These are phyloP conservation scores for Lactarius evosmus DNA, from an alignment of 768 basidiomycete genomes.

Conservation along the genomic window DNA sequence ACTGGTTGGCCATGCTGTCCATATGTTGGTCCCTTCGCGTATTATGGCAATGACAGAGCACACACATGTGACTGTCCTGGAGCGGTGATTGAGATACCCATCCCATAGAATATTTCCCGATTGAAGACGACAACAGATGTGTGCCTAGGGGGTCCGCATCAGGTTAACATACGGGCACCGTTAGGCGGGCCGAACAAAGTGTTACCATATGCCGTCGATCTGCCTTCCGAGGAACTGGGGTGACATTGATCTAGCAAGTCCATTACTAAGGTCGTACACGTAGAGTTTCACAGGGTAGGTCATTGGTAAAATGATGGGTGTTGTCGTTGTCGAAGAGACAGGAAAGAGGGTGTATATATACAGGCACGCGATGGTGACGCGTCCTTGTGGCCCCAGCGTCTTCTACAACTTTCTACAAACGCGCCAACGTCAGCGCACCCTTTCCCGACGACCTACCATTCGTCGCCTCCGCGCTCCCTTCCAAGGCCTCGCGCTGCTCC, in stretches of 20 bases:
- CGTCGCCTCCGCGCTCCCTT: neutral
- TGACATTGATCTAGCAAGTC: constrained; percentile 77
- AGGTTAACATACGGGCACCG: neutral
- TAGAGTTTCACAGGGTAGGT: constrained; percentile 64
- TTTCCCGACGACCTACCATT: neutral
- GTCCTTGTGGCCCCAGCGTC: constrained; percentile 7
- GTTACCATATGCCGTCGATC: constrained; percentile 91
- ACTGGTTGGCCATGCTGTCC: constrained; percentile 70
- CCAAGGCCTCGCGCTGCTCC: constrained; percentile 30
- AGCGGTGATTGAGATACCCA: constrained; percentile 65
- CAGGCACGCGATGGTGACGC: constrained; percentile 13
- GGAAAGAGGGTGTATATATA: neutral
- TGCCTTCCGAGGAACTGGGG: constrained; percentile 80
- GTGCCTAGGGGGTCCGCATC: constrained; percentile 56
- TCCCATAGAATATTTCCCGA: constrained; percentile 88
- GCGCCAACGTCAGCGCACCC: neutral
- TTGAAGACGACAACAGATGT: constrained; percentile 87
- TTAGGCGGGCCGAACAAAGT: neutral
- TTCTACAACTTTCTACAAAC: constrained; percentile 14
- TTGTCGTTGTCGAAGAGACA: neutral
- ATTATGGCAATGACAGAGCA: constrained; percentile 16
- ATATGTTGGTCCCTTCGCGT: neutral
- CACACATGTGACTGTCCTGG: constrained; percentile 85
- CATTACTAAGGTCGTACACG: constrained; percentile 88
- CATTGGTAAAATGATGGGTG: constrained; percentile 10